Conservation (phyloP, 495 filamentous ascomycete genomes). For the Rusavskia elegans region DNA sequence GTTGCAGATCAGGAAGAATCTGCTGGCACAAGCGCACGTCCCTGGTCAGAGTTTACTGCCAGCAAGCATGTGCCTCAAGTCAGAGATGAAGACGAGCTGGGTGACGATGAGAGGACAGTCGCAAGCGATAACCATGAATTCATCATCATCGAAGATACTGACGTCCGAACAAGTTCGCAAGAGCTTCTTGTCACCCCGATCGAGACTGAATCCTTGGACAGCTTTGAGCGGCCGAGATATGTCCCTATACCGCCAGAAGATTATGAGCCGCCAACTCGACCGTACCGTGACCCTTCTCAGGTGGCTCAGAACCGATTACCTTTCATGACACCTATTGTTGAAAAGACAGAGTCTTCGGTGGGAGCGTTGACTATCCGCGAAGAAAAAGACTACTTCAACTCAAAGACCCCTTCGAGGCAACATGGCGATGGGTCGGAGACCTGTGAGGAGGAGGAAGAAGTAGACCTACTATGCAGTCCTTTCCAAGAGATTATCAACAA, state of each 20-base stretch:
- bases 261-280: constrained; percentile 56
- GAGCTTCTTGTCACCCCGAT: constrained; percentile 24
- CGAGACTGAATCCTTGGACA: constrained; percentile 19
- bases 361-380: constrained; percentile 40
- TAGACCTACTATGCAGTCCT: constrained; percentile 52
- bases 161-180: constrained; percentile 3
- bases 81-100: constrained; percentile 6
- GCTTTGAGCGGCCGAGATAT: constrained; percentile 30
- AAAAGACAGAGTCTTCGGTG: constrained; percentile 78
- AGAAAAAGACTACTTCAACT: constrained; percentile 40
- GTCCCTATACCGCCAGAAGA: constrained; percentile 68
- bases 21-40: constrained; percentile 49
- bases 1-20: constrained; percentile 27
- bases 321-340: constrained; percentile 97
- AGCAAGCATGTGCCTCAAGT: constrained; percentile 50
- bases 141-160: constrained; percentile 8
- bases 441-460: constrained; percentile 26
- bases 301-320: constrained; percentile 75
- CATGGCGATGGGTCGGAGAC: constrained; percentile 22
- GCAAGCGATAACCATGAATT: neutral
- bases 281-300: constrained; percentile 60
- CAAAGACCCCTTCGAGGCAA: constrained; percentile 57
- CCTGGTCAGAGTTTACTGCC: constrained; percentile 75
- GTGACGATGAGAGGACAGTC: neutral
- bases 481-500: constrained; percentile 43